phyloP scores from a whole-genome alignment of 805 yeast genomes.

The Kodamaea kakaduensis region DNA sequence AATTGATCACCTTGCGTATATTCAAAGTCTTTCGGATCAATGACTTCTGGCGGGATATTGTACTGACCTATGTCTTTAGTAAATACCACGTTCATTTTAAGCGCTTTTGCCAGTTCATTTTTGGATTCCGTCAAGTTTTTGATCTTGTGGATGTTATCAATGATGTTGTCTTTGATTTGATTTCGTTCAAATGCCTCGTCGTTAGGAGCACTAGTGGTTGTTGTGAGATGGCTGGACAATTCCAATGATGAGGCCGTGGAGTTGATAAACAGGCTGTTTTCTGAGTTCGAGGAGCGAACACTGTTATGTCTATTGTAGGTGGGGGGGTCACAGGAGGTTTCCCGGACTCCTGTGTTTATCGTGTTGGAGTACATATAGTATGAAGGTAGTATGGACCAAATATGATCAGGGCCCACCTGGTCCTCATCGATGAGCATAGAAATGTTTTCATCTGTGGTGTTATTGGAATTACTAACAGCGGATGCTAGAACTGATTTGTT shows the following conservation, averaged over 20 bases:
- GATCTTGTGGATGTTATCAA: slow-evolving; percentile 35
- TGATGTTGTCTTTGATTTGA: slow-evolving; percentile 31
- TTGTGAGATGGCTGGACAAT: no score
- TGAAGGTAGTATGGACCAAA: slow-evolving; percentile 32
- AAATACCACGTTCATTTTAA: slow-evolving; percentile 27
- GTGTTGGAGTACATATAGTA: slow-evolving; percentile 31
- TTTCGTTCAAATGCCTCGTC: slow-evolving; percentile 17
- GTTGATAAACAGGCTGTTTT: no score
- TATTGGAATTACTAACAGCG: no score
- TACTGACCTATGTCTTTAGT: slow-evolving; percentile 19
- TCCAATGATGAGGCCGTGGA: no score
- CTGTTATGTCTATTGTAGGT: no score
- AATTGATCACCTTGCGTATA: slow-evolving; percentile 66
- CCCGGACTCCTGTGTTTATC: slow-evolving; percentile 8
- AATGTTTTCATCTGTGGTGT: no score
- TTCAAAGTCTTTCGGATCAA: slow-evolving; percentile 33
- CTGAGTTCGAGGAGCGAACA: no score
- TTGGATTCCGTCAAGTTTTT: slow-evolving; percentile 28
- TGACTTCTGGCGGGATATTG: slow-evolving; percentile 1
- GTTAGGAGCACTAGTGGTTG: no score
- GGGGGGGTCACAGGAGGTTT: not conserved
- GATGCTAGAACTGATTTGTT: no score
- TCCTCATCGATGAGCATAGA: no score
- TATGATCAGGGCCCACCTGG: no score
- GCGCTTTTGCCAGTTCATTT: slow-evolving; percentile 18